A percentile compares a stretch with the other conserved stretches of the same genome.
Conservation (phyloP, 345 rosid species). For the Eucalyptus urophylla region DNA sequence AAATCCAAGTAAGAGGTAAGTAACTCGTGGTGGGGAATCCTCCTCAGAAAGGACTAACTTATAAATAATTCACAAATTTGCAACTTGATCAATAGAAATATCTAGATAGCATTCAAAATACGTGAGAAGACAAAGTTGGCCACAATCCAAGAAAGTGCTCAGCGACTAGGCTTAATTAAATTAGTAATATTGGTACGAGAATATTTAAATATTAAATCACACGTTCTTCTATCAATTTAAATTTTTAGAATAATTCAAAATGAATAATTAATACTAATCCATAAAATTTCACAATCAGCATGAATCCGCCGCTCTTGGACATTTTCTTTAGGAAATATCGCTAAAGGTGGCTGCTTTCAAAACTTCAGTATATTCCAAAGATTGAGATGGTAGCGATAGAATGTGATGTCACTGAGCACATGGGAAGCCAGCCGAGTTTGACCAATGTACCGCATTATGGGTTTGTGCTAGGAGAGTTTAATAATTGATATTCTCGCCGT, state of each 20-base stretch:
- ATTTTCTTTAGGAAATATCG: not conserved
- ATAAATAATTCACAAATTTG: not conserved
- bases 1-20: not conserved
- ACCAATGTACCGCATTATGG: not conserved
- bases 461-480: not conserved
- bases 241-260: not conserved
- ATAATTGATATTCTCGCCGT: not conserved
- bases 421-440: not conserved
- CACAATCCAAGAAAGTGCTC: not conserved
- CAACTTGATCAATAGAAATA: not conserved
- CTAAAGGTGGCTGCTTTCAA: not conserved
- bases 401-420: not conserved
- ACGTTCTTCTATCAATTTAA: not conserved
- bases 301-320: not conserved
- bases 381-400: not conserved
- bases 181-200: not conserved
- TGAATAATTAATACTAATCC: not conserved
- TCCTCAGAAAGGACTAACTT: not conserved
- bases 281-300: not conserved
- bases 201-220: not conserved
- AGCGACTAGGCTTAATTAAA: not conserved
- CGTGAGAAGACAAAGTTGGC: not conserved
- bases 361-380: not conserved
- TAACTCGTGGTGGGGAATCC: not conserved
- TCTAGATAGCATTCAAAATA: not conserved